Conservation (phyloP, 2,329 filamentous ascomycete genomes). For the Gaeumannomyces tritici region DNA sequence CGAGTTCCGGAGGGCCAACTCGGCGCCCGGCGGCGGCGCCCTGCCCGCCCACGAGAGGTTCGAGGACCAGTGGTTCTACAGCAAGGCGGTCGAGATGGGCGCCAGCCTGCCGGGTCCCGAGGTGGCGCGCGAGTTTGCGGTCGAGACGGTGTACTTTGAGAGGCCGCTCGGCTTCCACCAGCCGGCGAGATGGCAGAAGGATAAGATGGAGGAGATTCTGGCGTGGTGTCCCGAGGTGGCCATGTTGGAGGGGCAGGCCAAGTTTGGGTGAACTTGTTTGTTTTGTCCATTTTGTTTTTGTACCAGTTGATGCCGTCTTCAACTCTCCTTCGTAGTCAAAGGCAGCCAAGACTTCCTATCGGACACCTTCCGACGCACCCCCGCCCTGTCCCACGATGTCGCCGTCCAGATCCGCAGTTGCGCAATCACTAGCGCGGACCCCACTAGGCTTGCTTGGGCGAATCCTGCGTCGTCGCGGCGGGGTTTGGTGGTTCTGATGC, state of each 20-base stretch:
- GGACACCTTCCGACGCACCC: no score
- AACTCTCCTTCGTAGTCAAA: no score
- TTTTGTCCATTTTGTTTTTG: neutral
- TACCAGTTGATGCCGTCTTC: no score
- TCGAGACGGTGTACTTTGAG: slow-evolving; percentile 10
- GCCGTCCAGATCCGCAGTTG: neutral
- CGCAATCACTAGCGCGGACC: neutral
- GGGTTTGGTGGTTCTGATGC: no score
- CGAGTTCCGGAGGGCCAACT: slow-evolving; percentile 1
- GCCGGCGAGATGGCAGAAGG: slow-evolving; percentile 10
- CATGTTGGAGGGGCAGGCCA: neutral
- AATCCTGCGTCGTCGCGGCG: neutral
- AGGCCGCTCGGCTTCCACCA: slow-evolving; percentile 16
- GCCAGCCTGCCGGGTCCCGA: slow-evolving; percentile 10
- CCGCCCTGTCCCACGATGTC: neutral
- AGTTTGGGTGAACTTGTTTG: neutral
- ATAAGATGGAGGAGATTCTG: slow-evolving; percentile 9
- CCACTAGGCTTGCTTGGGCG: neutral
- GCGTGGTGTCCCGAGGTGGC: slow-evolving; percentile 13
- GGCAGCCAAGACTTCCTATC: no score
- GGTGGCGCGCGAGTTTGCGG: slow-evolving; percentile 11
- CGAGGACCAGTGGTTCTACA: slow-evolving; percentile 17
- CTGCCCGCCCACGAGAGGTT: slow-evolving; percentile 23
- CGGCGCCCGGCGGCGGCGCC: no score
- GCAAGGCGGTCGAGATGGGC: slow-evolving; percentile 11